Conservation (phyloP, 2,329 filamentous ascomycete species). For the Lecanicillium sp. region DNA sequence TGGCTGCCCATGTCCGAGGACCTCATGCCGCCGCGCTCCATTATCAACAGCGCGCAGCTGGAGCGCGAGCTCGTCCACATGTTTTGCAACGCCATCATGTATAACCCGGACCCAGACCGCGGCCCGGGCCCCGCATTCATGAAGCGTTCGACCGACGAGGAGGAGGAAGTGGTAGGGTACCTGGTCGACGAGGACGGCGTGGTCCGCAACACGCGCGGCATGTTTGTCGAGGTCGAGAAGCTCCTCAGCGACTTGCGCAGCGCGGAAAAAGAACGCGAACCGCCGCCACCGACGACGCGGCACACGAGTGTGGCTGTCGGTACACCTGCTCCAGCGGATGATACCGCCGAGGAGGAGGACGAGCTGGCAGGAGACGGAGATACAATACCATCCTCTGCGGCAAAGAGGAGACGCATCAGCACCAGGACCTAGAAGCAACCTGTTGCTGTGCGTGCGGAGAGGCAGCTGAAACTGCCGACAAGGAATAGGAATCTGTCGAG, state of each 20-base stretch:
- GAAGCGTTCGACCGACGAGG: conserved; percentile 32
- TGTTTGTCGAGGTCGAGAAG: conserved; percentile 82
- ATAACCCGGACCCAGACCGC: conserved; percentile 75
- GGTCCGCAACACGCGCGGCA: conserved; percentile 78
- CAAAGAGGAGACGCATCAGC: conserved; percentile 27
- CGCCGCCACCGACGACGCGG: conserved; percentile 22
- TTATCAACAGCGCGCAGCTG: conserved; percentile 87
- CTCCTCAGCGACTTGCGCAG: conserved; percentile 68
- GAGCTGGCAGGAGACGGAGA: conserved; percentile 35
- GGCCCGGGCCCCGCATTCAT: conserved; percentile 59
- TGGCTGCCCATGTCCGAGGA: conserved; percentile 66
- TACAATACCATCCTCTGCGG: conserved; percentile 17
- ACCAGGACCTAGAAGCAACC: conserved; percentile 22
- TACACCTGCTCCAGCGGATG: conserved; percentile 29
- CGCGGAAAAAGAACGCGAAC: conserved; percentile 51
- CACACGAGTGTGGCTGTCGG: conserved; percentile 22
- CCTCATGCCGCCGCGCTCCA: conserved; percentile 74
- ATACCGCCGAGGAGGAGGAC: conserved; percentile 41
- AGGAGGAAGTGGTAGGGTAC: conserved; percentile 46
- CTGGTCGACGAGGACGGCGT: conserved; percentile 75
- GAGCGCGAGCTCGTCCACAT: conserved; percentile 92
- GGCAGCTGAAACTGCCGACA: conserved; percentile 1
- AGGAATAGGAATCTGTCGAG: not conserved
- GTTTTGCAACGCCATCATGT: conserved; percentile 98
- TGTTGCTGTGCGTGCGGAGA: not conserved